Evolutionary conservation across 2,329 filamentous ascomycete genomes (phyloP).

Genomic region (Kalaharituber pfeilii): DNA sequence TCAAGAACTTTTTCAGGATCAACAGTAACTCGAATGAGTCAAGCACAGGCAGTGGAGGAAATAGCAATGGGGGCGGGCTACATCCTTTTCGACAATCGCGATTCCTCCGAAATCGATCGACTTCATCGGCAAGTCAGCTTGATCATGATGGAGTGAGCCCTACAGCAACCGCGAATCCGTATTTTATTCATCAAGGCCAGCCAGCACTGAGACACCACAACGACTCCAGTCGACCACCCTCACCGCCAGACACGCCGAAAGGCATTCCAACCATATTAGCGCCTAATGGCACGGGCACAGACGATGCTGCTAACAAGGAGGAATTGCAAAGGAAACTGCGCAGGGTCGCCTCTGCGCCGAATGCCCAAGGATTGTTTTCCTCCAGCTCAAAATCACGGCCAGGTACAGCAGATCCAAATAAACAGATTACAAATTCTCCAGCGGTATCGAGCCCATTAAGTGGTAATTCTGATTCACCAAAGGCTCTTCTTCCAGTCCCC

Average conservation of each 20-base stretch:
- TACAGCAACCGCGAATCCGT: constrained; percentile 87
- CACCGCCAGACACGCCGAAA: constrained; percentile 63
- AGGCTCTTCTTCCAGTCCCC: constrained; percentile 9
- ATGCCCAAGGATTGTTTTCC: constrained; percentile 79
- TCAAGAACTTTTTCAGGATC: constrained; percentile 57
- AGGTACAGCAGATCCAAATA: constrained; percentile 69
- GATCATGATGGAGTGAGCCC: constrained; percentile 32
- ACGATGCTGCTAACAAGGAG: constrained; percentile 65
- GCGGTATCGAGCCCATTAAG: constrained; percentile 9
- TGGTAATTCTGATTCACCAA: constrained; percentile 2
- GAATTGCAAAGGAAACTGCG: constrained; percentile 84
- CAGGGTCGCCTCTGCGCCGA: constrained; percentile 87
- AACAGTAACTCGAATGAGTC: constrained; percentile 30
- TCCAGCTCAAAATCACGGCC: constrained; percentile 50
- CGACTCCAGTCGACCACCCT: constrained; percentile 78
- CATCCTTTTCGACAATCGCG: constrained; percentile 21
- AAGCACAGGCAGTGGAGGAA: neutral
- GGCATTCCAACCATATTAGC: constrained; percentile 35
- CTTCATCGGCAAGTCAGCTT: constrained; percentile 19
- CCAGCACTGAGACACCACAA: constrained; percentile 89
- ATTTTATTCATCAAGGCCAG: constrained; percentile 91
- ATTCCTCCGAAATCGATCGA: constrained; percentile 21
- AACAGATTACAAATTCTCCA: constrained; percentile 26
- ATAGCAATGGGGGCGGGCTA: constrained; percentile 13
- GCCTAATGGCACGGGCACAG: constrained; percentile 20